These are phyloP conservation scores for Gracilaria gracilis DNA, from an alignment of 23 red algal genomes.

Conservation along the genomic window DNA sequence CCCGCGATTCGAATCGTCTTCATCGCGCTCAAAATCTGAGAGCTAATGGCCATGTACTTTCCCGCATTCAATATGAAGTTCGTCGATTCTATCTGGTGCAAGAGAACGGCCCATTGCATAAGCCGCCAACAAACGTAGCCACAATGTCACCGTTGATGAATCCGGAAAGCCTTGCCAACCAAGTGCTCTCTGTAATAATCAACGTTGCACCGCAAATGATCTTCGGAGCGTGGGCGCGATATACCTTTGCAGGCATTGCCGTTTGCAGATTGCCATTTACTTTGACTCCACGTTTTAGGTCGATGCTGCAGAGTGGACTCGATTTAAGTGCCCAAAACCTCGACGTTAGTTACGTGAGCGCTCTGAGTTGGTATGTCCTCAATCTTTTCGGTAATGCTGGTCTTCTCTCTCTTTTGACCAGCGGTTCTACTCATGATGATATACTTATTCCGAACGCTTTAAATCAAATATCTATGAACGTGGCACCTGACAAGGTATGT, in stretches of 20 bases:
- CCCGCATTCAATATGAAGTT: constrained; percentile 40
- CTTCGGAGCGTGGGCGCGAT: constrained; percentile 72
- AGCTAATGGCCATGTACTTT: background rate
- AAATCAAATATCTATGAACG: constrained; percentile 34
- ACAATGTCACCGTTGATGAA: constrained; percentile 69
- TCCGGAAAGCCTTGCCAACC: constrained; percentile 68
- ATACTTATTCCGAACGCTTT: constrained; percentile 49
- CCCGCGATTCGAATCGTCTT: constrained; percentile 31
- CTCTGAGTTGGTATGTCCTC: constrained; percentile 87
- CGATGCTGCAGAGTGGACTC: constrained; percentile 82
- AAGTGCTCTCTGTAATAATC: constrained; percentile 59
- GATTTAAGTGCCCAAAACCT: constrained; percentile 63
- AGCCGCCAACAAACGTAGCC: constrained; percentile 23
- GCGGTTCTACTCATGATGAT: background rate
- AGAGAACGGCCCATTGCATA: constrained; percentile 28
- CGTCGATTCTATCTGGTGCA: constrained; percentile 47
- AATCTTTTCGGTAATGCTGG: constrained; percentile 76
- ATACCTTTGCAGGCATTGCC: constrained; percentile 64
- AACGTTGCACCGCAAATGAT: constrained; percentile 43
- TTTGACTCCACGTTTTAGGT: constrained; percentile 71
- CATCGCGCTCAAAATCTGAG: constrained; percentile 27
- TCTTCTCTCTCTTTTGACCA: constrained; percentile 43
- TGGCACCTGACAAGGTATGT: constrained; percentile 47
- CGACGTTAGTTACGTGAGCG: constrained; percentile 81
- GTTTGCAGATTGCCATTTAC: constrained; percentile 78